Evolutionary conservation across 1,139 yeast genomes (phyloP).

Genomic region (Zygosaccharomyces sapae): DNA sequence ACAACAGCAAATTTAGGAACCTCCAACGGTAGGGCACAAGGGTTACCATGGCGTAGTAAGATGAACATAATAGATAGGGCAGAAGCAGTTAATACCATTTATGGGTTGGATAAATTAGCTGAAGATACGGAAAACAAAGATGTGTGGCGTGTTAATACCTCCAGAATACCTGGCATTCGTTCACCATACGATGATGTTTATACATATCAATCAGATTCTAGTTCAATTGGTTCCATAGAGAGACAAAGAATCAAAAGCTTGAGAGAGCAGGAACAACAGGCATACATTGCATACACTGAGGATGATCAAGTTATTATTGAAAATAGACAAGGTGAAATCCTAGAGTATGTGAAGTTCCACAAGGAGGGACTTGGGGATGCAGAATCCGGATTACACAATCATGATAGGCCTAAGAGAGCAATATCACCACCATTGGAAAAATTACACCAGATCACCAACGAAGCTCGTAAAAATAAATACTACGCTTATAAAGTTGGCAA

Average conservation of each 20-base stretch:
- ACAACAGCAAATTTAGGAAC: slow-evolving; percentile 20
- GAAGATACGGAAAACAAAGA: slow-evolving; percentile 7
- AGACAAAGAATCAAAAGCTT: slow-evolving; percentile 15
- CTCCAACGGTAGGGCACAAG: slow-evolving; percentile 19
- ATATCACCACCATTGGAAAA: slow-evolving; percentile 17
- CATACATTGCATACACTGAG: slow-evolving; percentile 60
- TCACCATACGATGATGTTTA: background rate
- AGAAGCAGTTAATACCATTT: slow-evolving; percentile 15
- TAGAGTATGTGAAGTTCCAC: slow-evolving; percentile 42
- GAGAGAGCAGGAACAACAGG: slow-evolving; percentile 20
- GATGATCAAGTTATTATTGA: slow-evolving; percentile 70
- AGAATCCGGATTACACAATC: slow-evolving; percentile 19
- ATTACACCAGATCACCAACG: slow-evolving; percentile 7
- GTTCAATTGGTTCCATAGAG: slow-evolving; percentile 9
- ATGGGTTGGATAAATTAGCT: slow-evolving; percentile 15
- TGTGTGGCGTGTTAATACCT: slow-evolving; percentile 1
- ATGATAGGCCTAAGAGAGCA: slow-evolving; percentile 18
- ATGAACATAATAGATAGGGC: slow-evolving; percentile 14
- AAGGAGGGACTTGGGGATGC: slow-evolving; percentile 24
- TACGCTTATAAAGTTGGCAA: slow-evolving; percentile 64
- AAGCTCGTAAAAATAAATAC: slow-evolving; percentile 35
- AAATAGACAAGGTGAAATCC: slow-evolving; percentile 75
- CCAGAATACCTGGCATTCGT: background rate
- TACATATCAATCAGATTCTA: slow-evolving; percentile 5
- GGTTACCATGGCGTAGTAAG: slow-evolving; percentile 11